phyloP scores from a whole-genome alignment of 2,329 filamentous ascomycete species.

The Colletotrichum coccodes region DNA sequence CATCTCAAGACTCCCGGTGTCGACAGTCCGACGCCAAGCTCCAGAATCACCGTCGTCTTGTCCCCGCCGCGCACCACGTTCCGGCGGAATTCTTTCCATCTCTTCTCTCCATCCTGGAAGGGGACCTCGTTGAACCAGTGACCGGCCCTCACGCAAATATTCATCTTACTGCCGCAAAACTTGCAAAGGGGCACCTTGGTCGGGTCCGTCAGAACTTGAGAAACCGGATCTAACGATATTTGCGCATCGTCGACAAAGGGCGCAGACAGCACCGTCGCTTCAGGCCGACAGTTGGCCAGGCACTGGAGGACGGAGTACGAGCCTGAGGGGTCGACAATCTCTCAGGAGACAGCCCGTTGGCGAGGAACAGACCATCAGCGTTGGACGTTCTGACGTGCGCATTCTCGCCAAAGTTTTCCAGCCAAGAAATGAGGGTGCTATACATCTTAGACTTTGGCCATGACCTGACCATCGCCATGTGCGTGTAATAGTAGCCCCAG shows the following conservation, averaged over 20 bases:
- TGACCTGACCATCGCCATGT: conserved; percentile 39
- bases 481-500: conserved; percentile 46
- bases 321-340: conserved; percentile 43
- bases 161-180: conserved; percentile 34
- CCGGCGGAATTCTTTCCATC: conserved; percentile 29
- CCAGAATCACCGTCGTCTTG: conserved; percentile 31
- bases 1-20: conserved; percentile 34
- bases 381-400: conserved; percentile 44
- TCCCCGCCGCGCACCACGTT: neutral
- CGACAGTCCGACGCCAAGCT: conserved; percentile 35
- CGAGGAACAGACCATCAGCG: conserved; percentile 43
- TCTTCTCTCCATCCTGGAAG: conserved; percentile 30
- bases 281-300: conserved; percentile 39
- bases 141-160: conserved; percentile 35
- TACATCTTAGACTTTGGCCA: conserved; percentile 41
- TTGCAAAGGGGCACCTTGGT: conserved; percentile 32
- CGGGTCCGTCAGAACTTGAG: conserved; percentile 35
- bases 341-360: conserved; percentile 38
- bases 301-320: conserved; percentile 43
- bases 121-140: conserved; percentile 35
- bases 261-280: conserved; percentile 38
- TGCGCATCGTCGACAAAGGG: conserved; percentile 38
- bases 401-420: conserved; percentile 9
- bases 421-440: conserved; percentile 26
- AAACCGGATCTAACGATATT: conserved; percentile 35